Base-by-base conservation (phyloP, 257 asterid species). In the Anisodus tanguticus region DNA sequence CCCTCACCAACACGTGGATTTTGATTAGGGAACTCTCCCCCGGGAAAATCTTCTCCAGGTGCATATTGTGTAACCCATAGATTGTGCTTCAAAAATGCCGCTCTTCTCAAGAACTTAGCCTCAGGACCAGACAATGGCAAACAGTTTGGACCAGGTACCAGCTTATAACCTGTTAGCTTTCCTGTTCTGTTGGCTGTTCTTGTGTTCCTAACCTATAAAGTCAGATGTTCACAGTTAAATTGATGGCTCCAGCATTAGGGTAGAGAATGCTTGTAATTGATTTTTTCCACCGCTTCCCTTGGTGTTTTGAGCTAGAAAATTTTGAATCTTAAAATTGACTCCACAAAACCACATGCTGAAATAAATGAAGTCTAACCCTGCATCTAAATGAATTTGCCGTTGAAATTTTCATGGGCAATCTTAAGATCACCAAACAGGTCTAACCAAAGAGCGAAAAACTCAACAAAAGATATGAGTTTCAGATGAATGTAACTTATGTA, bases 1-100 rank as follows among this genome's bases (percentile, higher is more conserved):
- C 99, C 99, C 89, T 95, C 99, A 37, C 99, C 97, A 82, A 84
- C 94, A 68, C 99, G 99, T 26, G 99, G 99, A 86, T 95, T 95
- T 90, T 95, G 99, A 88, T 95, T 95, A 76, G 98, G 99, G 85
- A 95, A 95, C 89, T 95, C 99, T 82, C 98, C 99, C 22, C 99
- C 99, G 2, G 99, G 99, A 85, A 95, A 94, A 88, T 92, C 97
- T 90, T 95, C 98, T 63, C 97, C 98, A 12, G 89, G 93, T 67
- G 97, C 93, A 89, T 88, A 95, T 83, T 89, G 94, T 67, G 99
- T 95, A 87, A 95, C 98, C 99, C 99, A 95, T 39, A 95, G 91
- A 83, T 94, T 95, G 89, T 95, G 98, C 89, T 93, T 95, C 92
- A 95, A 80, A 89, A 95, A 95, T 78, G 96, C 95, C 79, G 99